phyloP scores from a whole-genome alignment of 495 filamentous ascomycete species.

The Neurospora sp. region DNA sequence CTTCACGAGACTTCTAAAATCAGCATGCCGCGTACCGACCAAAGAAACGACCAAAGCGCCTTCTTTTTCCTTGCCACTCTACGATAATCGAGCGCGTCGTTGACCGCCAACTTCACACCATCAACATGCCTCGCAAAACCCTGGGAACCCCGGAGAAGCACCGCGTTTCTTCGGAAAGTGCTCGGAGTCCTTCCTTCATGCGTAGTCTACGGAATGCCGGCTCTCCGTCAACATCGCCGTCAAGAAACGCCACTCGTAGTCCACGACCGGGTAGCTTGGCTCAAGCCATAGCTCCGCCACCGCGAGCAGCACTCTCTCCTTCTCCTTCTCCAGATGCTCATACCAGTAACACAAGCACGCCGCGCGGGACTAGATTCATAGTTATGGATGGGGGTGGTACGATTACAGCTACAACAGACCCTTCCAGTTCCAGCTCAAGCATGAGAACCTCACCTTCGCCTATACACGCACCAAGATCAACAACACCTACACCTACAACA shows the following conservation, averaged over 20 bases:
- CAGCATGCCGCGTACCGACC: neutral
- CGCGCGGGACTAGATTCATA: neutral
- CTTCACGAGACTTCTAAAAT: neutral
- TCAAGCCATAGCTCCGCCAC: neutral
- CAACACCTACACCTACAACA: constrained; percentile 3
- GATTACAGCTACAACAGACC: neutral
- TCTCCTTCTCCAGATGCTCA: neutral
- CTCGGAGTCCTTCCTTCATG: neutral
- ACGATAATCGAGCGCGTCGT: neutral
- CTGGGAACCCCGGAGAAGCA: neutral
- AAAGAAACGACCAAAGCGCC: neutral
- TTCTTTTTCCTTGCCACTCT: neutral
- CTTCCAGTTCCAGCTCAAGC: neutral
- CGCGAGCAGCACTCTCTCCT: neutral
- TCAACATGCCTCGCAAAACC: neutral
- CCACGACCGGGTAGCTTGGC: neutral
- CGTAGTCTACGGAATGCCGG: neutral
- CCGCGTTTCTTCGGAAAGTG: neutral
- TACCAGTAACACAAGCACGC: neutral
- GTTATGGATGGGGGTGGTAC: neutral
- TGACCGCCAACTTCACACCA: neutral
- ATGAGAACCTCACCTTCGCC: neutral
- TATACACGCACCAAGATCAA: neutral
- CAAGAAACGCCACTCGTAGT: neutral
- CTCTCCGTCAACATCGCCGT: neutral